phyloP scores from a whole-genome alignment of 805 yeast genomes.

The Starmerella bacillaris region DNA sequence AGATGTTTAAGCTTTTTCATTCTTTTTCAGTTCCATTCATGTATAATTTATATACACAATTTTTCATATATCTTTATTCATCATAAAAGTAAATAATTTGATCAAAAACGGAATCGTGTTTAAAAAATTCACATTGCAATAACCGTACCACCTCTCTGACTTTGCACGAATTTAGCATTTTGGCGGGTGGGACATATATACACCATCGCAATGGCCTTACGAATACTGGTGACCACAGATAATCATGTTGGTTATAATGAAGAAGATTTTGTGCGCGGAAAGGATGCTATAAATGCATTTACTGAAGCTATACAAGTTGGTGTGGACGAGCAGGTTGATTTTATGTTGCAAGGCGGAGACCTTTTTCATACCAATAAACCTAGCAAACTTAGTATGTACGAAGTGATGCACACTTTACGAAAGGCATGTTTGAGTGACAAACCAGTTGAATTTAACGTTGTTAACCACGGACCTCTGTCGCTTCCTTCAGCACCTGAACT shows the following conservation, averaged over 20 bases:
- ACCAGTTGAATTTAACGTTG: constrained; percentile 67
- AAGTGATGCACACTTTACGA: constrained; percentile 57
- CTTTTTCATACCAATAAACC: constrained; percentile 84
- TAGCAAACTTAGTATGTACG: constrained; percentile 64
- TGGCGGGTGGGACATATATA: too few relatives aligned
- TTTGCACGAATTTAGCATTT: too few relatives aligned
- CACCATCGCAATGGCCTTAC: constrained; percentile 9
- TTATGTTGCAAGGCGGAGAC: constrained; percentile 86
- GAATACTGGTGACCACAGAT: constrained; percentile 70
- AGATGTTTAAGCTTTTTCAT: too few relatives aligned
- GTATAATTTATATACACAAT: too few relatives aligned
- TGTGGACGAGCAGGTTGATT: constrained; percentile 48
- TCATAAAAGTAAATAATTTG: too few relatives aligned
- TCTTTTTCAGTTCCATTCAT: too few relatives aligned
- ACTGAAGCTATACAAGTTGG: constrained; percentile 68
- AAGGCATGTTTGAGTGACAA: constrained; percentile 63
- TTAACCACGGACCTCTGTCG: constrained; percentile 51
- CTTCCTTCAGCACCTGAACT: constrained; percentile 41
- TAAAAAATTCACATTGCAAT: too few relatives aligned
- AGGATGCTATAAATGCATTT: constrained; percentile 76
- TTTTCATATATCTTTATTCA: too few relatives aligned
- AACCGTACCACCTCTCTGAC: too few relatives aligned
- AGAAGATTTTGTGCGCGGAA: constrained; percentile 73
- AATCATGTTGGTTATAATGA: constrained; percentile 92
- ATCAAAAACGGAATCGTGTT: too few relatives aligned